Conservation (phyloP, 2,329 filamentous ascomycete genomes). For the Leptographium galeiforme region DNA sequence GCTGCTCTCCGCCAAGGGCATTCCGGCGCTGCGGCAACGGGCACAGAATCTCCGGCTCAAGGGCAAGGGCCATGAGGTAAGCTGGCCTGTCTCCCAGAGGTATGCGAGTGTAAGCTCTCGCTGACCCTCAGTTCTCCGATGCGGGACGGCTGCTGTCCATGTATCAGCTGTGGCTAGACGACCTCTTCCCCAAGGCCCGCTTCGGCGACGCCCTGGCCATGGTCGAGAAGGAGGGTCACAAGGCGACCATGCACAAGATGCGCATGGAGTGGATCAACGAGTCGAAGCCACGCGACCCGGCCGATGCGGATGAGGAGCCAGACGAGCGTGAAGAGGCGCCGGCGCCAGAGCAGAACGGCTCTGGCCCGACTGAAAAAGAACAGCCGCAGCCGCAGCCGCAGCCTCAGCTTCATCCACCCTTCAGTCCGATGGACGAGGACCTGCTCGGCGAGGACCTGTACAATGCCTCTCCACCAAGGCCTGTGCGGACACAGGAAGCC, state of each 20-base stretch:
- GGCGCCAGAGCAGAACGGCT: neutral
- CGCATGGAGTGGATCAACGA: slow-evolving; percentile 78
- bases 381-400: neutral
- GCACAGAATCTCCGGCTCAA: slow-evolving; percentile 66
- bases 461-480: slow-evolving; percentile 20
- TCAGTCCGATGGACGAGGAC: slow-evolving; percentile 20
- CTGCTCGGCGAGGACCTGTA: slow-evolving; percentile 18
- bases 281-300: slow-evolving; percentile 38
- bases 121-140: slow-evolving; percentile 59
- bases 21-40: slow-evolving; percentile 64
- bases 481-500: slow-evolving; percentile 1
- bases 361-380: neutral
- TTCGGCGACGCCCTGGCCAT: slow-evolving; percentile 82
- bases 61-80: slow-evolving; percentile 85
- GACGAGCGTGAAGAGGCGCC: slow-evolving; percentile 11
- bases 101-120: no score
- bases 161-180: slow-evolving; percentile 95
- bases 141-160: slow-evolving; percentile 69
- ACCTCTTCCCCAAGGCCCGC: slow-evolving; percentile 86
- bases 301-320: slow-evolving; percentile 14
- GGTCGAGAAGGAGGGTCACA: slow-evolving; percentile 88
- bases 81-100: neutral
- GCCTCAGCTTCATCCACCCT: slow-evolving; percentile 13
- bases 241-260: slow-evolving; percentile 60
- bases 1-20: slow-evolving; percentile 69